phyloP scores from a whole-genome alignment of 495 filamentous ascomycete genomes.

The Chaetomium fimeti region DNA sequence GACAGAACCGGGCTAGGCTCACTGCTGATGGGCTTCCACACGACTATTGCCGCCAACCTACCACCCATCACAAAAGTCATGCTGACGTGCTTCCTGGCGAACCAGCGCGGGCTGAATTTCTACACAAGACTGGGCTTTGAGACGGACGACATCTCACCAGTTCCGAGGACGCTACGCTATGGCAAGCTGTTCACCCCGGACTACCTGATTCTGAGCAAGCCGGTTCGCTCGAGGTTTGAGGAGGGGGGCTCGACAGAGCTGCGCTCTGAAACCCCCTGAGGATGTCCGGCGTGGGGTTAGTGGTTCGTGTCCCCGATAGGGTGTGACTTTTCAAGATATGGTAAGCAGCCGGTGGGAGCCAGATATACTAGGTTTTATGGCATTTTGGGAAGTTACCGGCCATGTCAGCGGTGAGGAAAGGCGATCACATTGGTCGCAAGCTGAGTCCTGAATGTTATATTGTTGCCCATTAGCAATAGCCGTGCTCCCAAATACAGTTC shows the following conservation, averaged over 20 bases:
- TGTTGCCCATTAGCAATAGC: too few relatives aligned
- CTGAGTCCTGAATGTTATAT: too few relatives aligned
- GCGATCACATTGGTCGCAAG: too few relatives aligned
- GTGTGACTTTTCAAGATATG: too few relatives aligned
- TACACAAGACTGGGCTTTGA: conserved; percentile 68
- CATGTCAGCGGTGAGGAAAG: too few relatives aligned
- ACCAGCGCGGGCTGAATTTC: conserved; percentile 59
- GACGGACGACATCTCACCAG: conserved; percentile 65
- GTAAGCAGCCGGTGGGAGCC: too few relatives aligned
- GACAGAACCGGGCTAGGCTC: conserved; percentile 49
- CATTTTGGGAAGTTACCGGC: too few relatives aligned
- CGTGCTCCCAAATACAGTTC: too few relatives aligned
- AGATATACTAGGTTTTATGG: too few relatives aligned
- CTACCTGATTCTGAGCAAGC: conserved; percentile 72
- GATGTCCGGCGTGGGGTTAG: too few relatives aligned
- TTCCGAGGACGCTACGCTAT: conserved; percentile 58
- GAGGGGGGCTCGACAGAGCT: neutral
- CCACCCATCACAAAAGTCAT: conserved; percentile 68
- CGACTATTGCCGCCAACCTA: conserved; percentile 44
- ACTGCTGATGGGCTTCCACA: conserved; percentile 46
- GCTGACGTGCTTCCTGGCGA: conserved; percentile 78
- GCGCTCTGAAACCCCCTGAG: neutral
- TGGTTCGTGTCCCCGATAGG: too few relatives aligned
- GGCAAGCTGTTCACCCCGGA: conserved; percentile 63
- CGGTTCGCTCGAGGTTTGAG: conserved; percentile 26